These are phyloP conservation scores for Craspedostauros australis DNA, from an alignment of 108 stramenopile species.

Conservation along the genomic window DNA sequence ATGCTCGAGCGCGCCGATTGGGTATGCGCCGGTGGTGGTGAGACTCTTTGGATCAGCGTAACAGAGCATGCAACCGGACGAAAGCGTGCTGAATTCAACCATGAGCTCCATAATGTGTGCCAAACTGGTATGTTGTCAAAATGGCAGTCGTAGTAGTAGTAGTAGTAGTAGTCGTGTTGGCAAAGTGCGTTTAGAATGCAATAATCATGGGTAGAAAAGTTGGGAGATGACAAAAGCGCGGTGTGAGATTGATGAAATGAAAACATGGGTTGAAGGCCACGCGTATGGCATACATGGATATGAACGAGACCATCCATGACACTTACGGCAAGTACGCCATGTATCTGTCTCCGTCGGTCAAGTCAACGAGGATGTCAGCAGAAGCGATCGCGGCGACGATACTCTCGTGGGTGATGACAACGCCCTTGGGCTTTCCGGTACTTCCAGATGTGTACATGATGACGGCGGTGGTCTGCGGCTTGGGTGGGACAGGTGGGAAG, in stretches of 20 bases:
- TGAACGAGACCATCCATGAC: background rate
- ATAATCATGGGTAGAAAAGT: too few relatives aligned
- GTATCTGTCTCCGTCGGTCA: constrained; percentile 40
- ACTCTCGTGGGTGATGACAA: constrained; percentile 84
- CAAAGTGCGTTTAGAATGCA: too few relatives aligned
- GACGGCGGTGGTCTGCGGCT: constrained; percentile 75
- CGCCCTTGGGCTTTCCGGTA: constrained; percentile 96
- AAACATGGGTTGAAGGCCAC: too few relatives aligned
- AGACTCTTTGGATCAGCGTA: constrained; percentile 85
- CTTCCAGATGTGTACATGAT: constrained; percentile 96
- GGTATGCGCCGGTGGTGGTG: constrained; percentile 76
- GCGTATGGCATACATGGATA: too few relatives aligned
- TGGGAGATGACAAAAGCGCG: too few relatives aligned
- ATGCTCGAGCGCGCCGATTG: constrained; percentile 78
- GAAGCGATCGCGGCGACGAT: constrained; percentile 61
- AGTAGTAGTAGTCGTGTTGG: too few relatives aligned
- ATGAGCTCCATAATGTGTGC: constrained; percentile 90
- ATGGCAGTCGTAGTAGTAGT: too few relatives aligned
- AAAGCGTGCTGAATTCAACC: constrained; percentile 64
- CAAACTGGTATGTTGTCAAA: too few relatives aligned
- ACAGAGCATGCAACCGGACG: constrained; percentile 58
- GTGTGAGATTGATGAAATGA: too few relatives aligned
- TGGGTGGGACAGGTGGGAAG: constrained; percentile 66
- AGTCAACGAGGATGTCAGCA: constrained; percentile 20
- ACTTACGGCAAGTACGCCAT: constrained; percentile 51